Conservation (phyloP, 2,329 filamentous ascomycete genomes). For the Penicillium sp. region DNA sequence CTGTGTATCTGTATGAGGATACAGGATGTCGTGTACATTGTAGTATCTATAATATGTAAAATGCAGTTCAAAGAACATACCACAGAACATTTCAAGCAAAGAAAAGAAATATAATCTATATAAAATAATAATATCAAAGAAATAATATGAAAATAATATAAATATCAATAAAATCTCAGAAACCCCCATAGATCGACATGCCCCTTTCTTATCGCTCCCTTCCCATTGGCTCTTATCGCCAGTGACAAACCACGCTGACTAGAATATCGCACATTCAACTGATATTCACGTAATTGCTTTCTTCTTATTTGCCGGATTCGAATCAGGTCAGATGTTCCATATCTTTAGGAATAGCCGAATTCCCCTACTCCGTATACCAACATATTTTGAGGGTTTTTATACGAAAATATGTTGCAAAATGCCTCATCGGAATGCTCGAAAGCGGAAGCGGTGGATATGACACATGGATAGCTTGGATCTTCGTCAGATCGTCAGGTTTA, state of each 20-base stretch:
- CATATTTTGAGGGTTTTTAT: conserved; percentile 4
- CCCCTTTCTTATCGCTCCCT: conserved; percentile 21
- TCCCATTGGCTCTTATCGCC: conserved; percentile 19
- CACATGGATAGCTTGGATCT: conserved; percentile 4
- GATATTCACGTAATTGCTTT: conserved; percentile 6
- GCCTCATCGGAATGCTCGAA: conserved; percentile 15
- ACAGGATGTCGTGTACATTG: not conserved
- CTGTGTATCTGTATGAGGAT: not conserved
- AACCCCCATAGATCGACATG: conserved; percentile 10
- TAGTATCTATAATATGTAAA: not conserved
- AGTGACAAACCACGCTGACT: conserved; percentile 32
- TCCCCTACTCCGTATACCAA: not conserved
- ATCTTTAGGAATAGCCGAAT: conserved; percentile 4
- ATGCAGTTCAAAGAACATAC: not conserved
- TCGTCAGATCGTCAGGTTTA: not conserved
- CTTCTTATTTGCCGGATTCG: conserved; percentile 1
- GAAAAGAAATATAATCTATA: not conserved
- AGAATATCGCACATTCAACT: conserved; percentile 6
- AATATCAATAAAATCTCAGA: not conserved
- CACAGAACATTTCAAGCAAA: too few species aligned
- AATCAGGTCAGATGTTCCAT: conserved; percentile 3
- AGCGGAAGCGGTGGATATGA: conserved; percentile 1
- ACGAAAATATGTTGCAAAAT: conserved; percentile 10
- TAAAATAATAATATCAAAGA: not conserved
- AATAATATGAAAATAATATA: not conserved